Evolutionary conservation across 345 rosid genomes (phyloP), one percentile per base, ranked within the genome.

Genomic region (Syzygium grande): DNA sequence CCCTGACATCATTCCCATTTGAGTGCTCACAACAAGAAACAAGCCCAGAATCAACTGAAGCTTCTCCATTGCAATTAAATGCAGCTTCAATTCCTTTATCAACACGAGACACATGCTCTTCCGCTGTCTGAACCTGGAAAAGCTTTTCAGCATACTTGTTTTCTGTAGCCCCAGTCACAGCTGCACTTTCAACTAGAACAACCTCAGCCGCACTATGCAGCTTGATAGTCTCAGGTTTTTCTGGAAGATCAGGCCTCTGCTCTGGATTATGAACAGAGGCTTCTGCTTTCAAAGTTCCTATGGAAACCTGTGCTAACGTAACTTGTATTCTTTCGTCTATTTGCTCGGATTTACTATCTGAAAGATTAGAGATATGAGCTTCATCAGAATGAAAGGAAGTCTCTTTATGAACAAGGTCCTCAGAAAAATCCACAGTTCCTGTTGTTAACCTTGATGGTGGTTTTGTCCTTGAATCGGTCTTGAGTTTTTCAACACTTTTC

Each of bases 371-470:
- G 38, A 87, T 34, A 85, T 51, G 86, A 25, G 58, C 86, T 59
- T 87, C 85, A 58, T 89, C 80, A 59, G 84, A 53, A 55, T 85
- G 84, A 55, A 84, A 38, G 30, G 87, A 87, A 88, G 84, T 22
- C 79, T 84, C 51, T 41, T 4, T 34, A 68, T 34, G 80, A 68
- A 68, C 46, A 5, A 30, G 80, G 25, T 34, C 49, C 80, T 68
- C 80, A 68, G 80, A 68, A 68, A 68, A 34, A 68, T 68, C 80
- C 25, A 68, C 46, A 68, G 46, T 34, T 68, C 49, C 49, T 4
- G 80, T 68, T 68, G 80, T 17, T 68, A 68, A 68, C 46, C 80
- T 68, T 68, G 80, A 68, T 68, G 80, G 34, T 68, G 43, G 49
- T 21, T 34, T 68, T 68, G 17, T 21, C 25, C 25, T 34, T 23